Conservation (phyloP, 1,284 basidiomycete genomes). For the Trichosporon sp. region DNA sequence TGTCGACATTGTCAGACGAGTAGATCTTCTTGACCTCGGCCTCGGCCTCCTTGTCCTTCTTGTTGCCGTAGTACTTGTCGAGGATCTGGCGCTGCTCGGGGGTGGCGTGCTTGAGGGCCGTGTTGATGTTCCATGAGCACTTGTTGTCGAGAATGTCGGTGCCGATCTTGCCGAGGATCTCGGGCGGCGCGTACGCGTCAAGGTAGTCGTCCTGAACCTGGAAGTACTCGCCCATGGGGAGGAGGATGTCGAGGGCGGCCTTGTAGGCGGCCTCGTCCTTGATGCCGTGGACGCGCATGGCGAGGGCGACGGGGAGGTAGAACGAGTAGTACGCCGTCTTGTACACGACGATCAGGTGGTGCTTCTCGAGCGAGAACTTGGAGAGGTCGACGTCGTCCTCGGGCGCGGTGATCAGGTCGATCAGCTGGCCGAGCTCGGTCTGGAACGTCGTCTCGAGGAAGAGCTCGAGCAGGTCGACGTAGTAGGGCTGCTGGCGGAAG, state of each 20-base stretch:
- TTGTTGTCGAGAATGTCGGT: conserved; percentile 99
- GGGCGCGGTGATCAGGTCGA: conserved; percentile 93
- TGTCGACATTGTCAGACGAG: conserved; percentile 66
- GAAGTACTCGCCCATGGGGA: conserved; percentile 97
- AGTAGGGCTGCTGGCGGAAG: conserved; percentile 80
- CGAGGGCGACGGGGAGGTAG: conserved; percentile 95
- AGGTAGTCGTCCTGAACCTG: conserved; percentile 98
- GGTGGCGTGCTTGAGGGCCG: conserved; percentile 72
- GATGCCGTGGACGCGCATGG: conserved; percentile 76
- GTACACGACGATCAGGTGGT: conserved; percentile 92
- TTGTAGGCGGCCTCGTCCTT: conserved; percentile 73
- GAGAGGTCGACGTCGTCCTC: conserved; percentile 83
- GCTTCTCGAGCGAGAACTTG: conserved; percentile 84
- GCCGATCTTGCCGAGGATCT: conserved; percentile 94
- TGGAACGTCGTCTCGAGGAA: conserved; percentile 93
- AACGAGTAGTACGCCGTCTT: conserved; percentile 99
- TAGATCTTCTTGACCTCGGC: conserved; percentile 74
- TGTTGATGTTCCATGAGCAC: conserved; percentile 96
- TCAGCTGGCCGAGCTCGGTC: conserved; percentile 93
- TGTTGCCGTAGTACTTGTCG: conserved; percentile 77
- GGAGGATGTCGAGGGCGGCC: conserved; percentile 77
- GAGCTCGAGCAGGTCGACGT: conserved; percentile 84
- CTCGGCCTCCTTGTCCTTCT: conserved; percentile 70
- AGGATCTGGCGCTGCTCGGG: conserved; percentile 64
- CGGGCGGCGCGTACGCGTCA: conserved; percentile 86